A percentile compares a stretch with the other conserved stretches of the same genome.
These are phyloP conservation scores for Sporothrix pseudoabietina DNA, from an alignment of 2,329 filamentous ascomycete species.

Conservation along the genomic window DNA sequence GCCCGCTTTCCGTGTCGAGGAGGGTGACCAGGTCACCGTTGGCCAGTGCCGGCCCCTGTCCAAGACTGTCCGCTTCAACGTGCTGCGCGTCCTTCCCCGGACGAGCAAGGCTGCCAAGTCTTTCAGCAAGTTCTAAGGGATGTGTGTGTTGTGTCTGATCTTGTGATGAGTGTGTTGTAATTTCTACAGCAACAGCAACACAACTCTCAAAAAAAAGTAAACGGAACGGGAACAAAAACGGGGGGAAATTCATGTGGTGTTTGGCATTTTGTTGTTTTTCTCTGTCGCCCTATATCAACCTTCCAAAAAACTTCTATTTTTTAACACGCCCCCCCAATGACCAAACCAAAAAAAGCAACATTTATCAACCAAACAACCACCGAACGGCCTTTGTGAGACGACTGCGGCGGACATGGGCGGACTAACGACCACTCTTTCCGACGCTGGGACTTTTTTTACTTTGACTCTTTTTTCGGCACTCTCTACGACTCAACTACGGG, in stretches of 20 bases:
- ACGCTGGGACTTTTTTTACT: not conserved
- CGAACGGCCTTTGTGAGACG: not conserved
- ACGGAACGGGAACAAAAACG: constrained; percentile 17
- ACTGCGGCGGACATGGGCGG: not conserved
- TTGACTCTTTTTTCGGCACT: not conserved
- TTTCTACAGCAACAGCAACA: not conserved
- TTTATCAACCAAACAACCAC: not conserved
- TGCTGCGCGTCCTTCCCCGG: constrained; percentile 95
- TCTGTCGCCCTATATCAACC: constrained; percentile 22
- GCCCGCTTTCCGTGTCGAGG: constrained; percentile 99
- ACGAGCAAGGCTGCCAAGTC: constrained; percentile 97
- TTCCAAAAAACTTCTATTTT: constrained; percentile 6
- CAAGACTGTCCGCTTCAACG: constrained; percentile 99
- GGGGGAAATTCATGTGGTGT: constrained; percentile 15
- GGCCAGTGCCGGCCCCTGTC: constrained; percentile 98
- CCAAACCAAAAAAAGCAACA: not conserved
- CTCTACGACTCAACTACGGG: not conserved
- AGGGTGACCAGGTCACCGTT: constrained; percentile 98
- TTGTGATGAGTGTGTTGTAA: constrained; percentile 3
- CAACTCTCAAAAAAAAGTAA: not conserved
- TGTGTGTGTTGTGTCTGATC: constrained; percentile 26
- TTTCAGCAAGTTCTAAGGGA: constrained; percentile 94
- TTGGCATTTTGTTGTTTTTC: constrained; percentile 26
- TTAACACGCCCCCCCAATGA: not conserved
- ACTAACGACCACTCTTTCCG: not conserved